phyloP scores from a whole-genome alignment of 257 asterid species.

The Ilex asprella region DNA sequence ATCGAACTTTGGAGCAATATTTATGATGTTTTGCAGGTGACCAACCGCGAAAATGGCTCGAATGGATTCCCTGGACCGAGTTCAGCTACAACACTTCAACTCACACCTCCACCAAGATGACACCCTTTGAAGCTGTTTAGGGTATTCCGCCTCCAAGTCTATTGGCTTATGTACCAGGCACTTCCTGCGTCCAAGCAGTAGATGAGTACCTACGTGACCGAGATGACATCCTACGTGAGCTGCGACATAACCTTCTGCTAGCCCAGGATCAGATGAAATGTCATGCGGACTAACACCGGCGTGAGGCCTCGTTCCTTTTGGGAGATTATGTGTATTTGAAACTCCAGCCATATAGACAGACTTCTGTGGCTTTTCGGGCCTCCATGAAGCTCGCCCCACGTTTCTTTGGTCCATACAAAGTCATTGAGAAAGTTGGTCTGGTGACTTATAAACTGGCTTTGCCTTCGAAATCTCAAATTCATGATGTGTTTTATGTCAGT shows the following conservation, averaged over 20 bases:
- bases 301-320: background rate
- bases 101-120: background rate
- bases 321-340: constrained; percentile 6
- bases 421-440: background rate
- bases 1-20: background rate
- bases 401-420: no score
- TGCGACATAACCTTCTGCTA: no score
- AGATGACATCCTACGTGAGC: no score
- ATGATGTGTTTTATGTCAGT: background rate
- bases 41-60: background rate
- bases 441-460: constrained; percentile 8
- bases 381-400: background rate
- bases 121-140: background rate
- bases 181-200: background rate
- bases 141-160: background rate
- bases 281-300: background rate
- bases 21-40: background rate
- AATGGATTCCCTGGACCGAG: background rate
- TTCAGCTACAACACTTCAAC: background rate
- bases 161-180: background rate
- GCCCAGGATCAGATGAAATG: constrained; percentile 1
- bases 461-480: background rate
- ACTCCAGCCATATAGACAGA: constrained; percentile 8
- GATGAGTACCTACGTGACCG: background rate
- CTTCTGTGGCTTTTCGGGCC: background rate